phyloP scores from a whole-genome alignment of 345 rosid genomes.

The Hibiscus syriacus region DNA sequence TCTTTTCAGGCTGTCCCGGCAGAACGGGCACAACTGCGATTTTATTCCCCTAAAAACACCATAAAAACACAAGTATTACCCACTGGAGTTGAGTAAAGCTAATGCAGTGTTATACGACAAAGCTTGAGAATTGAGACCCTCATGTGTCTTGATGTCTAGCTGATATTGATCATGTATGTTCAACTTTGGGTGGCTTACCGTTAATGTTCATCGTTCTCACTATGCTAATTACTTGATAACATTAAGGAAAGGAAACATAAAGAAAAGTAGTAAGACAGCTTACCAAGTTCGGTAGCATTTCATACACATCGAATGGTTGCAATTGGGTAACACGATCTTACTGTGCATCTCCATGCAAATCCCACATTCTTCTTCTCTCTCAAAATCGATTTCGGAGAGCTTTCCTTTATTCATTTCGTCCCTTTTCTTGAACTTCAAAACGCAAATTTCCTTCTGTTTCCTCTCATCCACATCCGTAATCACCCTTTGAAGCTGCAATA shows the following conservation, averaged over 20 bases:
- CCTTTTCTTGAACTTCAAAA: constrained; percentile 41
- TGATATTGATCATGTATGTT: not conserved
- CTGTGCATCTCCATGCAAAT: constrained; percentile 72
- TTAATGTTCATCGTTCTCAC: too few relatives aligned
- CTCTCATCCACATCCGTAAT: constrained; percentile 63
- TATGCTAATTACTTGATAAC: not conserved
- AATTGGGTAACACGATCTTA: constrained; percentile 70
- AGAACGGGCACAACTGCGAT: constrained; percentile 87
- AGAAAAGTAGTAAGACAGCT: not conserved
- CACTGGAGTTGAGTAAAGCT: not conserved
- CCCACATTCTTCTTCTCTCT: constrained; percentile 87
- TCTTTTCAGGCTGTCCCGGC: constrained; percentile 70
- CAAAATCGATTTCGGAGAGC: constrained; percentile 56
- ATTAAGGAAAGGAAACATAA: not conserved
- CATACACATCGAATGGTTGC: constrained; percentile 78
- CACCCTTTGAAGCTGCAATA: constrained; percentile 74
- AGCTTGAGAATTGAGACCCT: not conserved
- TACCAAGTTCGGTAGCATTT: constrained; percentile 75
- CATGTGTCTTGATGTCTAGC: not conserved
- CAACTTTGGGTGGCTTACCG: too few relatives aligned
- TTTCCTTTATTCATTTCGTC: constrained; percentile 57
- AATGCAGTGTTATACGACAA: not conserved
- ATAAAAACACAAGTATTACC: not conserved
- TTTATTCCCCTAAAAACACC: constrained; percentile 40
- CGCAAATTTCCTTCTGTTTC: constrained; percentile 66